Evolutionary conservation across 2,329 filamentous ascomycete genomes (phyloP), one percentile per base, ranked within the genome.

Genomic region (Hymenoscyphus occultus): DNA sequence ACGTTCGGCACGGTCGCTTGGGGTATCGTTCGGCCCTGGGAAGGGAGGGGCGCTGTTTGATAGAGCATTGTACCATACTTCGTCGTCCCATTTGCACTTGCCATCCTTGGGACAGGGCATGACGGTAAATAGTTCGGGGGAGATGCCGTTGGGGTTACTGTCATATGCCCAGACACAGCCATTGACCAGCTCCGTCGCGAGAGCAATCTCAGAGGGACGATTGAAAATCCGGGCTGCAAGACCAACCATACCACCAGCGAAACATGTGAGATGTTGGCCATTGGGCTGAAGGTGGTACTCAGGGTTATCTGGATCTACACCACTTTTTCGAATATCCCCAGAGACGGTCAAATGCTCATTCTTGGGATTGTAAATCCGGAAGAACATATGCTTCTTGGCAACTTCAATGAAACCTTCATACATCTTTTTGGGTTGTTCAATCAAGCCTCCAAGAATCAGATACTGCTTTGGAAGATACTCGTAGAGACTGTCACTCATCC

Each of bases 231-330:
- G 85, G 1, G 89, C 86, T 1, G 84, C 87, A 42, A 93, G 81
- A 1, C 81, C 89, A 57, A 90, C 87, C 80, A 90, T 87, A 10
- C 89, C 90, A 6, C 90, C 90, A 2, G 84, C 80, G 73, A 91
- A 93, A 76, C 90, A 93, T 1, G 84, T 84, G 1, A 93, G 80
- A 75, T 92, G 90, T 69, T 91, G 84, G 12, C 81, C 78, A 48
- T 67, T 78, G 56, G 72, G 69, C 75, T 68, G 65, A 35, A 71
- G 64, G 9, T 90, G 87, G 67, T 59, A 35, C 19, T 61, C 56
- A 2, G 45, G 45, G 1, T 31, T 51, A 88, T 83, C 14, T 81
- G 77, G 61, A 56, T 62, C 48, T 76, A 76, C 0, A 6, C 71
- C 72, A 3, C 71, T 70, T 19, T 78, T 71, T 13, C 74, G 72